These are phyloP conservation scores for Debaryomyces castellii DNA, from an alignment of 805 yeast species.

Conservation along the genomic window DNA sequence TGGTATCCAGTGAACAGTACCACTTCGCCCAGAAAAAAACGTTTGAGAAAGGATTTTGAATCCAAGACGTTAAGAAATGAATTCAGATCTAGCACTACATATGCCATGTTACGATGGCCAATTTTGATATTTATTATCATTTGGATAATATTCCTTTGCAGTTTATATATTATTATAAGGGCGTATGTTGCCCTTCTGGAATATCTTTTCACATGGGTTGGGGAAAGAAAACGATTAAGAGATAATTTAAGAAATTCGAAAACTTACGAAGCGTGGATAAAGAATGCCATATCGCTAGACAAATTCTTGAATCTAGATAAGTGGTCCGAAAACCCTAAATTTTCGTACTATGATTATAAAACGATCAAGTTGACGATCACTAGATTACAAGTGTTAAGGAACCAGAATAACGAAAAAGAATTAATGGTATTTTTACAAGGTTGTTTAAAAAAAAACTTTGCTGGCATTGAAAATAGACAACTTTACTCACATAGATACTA, in stretches of 20 bases:
- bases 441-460: conserved; percentile 71
- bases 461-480: conserved; percentile 72
- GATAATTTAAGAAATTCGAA: conserved; percentile 47
- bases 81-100: conserved; percentile 34
- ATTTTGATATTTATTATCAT: conserved; percentile 47
- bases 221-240: conserved; percentile 51
- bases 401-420: conserved; percentile 38
- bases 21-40: background rate
- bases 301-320: conserved; percentile 54
- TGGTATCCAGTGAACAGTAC: conserved; percentile 19
- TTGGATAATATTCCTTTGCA: conserved; percentile 55
- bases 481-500: conserved; percentile 72
- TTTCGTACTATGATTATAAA: conserved; percentile 67
- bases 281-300: conserved; percentile 59
- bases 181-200: conserved; percentile 65
- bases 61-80: conserved; percentile 27
- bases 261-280: conserved; percentile 62
- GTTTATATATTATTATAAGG: conserved; percentile 53
- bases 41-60: conserved; percentile 3
- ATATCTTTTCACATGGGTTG: conserved; percentile 58
- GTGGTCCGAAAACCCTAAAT: conserved; percentile 63
- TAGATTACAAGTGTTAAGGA: conserved; percentile 38
- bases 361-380: conserved; percentile 51
- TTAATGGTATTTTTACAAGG: conserved; percentile 58
- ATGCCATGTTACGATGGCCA: conserved; percentile 62